phyloP scores from a whole-genome alignment of 2,329 filamentous ascomycete genomes.

The Cladobotryum protrusum region DNA sequence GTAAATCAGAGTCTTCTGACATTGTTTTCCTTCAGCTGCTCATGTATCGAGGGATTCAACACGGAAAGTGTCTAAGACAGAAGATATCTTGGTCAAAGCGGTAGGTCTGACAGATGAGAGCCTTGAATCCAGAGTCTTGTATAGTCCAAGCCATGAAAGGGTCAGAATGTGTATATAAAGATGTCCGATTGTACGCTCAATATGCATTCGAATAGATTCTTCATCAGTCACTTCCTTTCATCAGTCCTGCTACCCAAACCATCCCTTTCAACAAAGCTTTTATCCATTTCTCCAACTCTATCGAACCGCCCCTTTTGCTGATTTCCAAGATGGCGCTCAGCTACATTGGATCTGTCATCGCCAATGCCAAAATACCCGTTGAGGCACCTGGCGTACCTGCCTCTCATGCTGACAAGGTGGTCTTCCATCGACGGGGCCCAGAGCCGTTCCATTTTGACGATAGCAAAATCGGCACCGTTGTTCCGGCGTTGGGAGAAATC shows the following conservation, averaged over 20 bases:
- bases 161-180: too few species aligned
- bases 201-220: too few species aligned
- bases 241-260: background rate
- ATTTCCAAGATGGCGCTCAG: background rate
- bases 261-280: background rate
- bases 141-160: too few species aligned
- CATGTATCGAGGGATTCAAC: too few species aligned
- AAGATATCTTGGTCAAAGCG: too few species aligned
- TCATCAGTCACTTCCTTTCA: too few species aligned
- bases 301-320: background rate
- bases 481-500: background rate
- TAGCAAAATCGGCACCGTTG: background rate
- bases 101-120: too few species aligned
- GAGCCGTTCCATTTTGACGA: background rate
- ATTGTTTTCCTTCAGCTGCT: too few species aligned
- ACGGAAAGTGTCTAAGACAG: too few species aligned
- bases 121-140: too few species aligned
- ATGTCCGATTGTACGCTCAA: too few species aligned
- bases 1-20: too few species aligned
- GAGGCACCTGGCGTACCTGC: background rate
- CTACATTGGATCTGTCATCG: background rate
- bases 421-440: background rate
- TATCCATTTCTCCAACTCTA: background rate
- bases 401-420: background rate
- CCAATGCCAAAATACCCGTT: background rate